Base-by-base conservation (phyloP, 1,139 yeast genomes). In the Keqinozyma sinolaborantium region DNA sequence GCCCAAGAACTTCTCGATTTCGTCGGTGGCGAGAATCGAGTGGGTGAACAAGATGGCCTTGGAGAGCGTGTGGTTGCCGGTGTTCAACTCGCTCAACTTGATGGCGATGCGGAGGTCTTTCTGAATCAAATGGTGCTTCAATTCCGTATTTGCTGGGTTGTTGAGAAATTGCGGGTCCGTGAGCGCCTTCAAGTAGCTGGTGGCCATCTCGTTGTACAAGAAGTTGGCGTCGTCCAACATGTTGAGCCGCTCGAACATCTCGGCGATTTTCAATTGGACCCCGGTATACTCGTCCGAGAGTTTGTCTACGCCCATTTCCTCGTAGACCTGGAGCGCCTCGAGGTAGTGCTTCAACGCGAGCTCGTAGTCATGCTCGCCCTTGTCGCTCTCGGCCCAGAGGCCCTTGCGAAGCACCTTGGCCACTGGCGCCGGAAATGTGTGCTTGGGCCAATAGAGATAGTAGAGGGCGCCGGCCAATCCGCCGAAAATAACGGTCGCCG, bases 331-430 rank as follows among this genome's bases (percentile, higher is more conserved):
- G 24, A 77, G 52, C 1, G 81, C 81, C 15, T 73, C 79, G 18
- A 81, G 66, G 52, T 88, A 88, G 48, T 72, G 68, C 40, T 75
- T 72, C 39, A 87, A 61, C 0, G 97, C 95, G 37, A 77, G 63
- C 38, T 73, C 69, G 51, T 72, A 79, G 44, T 76, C 78, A 35
- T 77, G 70, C 29, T 76, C 81, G 14, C 83, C 85, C 32, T 73
- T 74, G 26, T 81, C 84, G 32, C 83, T 73, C 54, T 90, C 97
- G 2, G 94, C 92, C 83, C 92, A 79, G 5, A 90, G 60, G 0
- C 85, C 97, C 47, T 79, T 75, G 27, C 95, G 67, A 42, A 88
- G 62, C 24, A 74, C 67, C 30, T 65, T 69, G 14, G 95, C 95
- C 9, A 88, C 95, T 31, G 60, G 48, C 40, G 62, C 37, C 19